Conservation (phyloP, 805 yeast species). For the Ogataea allantospora region DNA sequence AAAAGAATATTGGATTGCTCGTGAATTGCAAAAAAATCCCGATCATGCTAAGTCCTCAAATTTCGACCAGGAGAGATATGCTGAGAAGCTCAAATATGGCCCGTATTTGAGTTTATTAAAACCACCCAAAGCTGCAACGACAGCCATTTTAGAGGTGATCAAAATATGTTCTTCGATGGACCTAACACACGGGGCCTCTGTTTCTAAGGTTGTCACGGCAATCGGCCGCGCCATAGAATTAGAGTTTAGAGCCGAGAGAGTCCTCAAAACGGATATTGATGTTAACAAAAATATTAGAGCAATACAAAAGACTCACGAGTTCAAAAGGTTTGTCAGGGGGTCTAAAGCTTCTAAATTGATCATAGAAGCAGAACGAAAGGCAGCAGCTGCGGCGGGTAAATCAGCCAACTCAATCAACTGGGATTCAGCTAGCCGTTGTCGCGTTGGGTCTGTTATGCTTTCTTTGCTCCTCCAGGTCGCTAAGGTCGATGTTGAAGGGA, state of each 20-base stretch:
- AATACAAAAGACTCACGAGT: slow-evolving; percentile 45
- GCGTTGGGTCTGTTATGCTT: slow-evolving; percentile 77
- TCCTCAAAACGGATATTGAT: slow-evolving; percentile 56
- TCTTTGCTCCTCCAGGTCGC: slow-evolving; percentile 80
- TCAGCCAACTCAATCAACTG: slow-evolving; percentile 19
- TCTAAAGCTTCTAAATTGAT: slow-evolving; percentile 28
- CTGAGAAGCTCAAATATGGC: slow-evolving; percentile 57
- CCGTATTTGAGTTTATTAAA: slow-evolving; percentile 73
- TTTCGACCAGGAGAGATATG: slow-evolving; percentile 23
- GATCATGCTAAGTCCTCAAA: slow-evolving; percentile 16
- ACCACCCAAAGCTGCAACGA: slow-evolving; percentile 78
- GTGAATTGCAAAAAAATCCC: slow-evolving; percentile 30
- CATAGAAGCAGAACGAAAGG: slow-evolving; percentile 25
- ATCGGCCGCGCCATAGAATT: slow-evolving; percentile 84
- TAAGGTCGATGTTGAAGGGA: slow-evolving; percentile 72
- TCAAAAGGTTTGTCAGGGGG: slow-evolving; percentile 39
- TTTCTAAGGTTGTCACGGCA: slow-evolving; percentile 74
- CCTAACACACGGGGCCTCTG: slow-evolving; percentile 74
- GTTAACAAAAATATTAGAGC: slow-evolving; percentile 51
- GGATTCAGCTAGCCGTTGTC: slow-evolving; percentile 45
- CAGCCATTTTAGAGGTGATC: slow-evolving; percentile 79
- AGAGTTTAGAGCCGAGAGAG: slow-evolving; percentile 73
- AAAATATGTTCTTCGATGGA: slow-evolving; percentile 75
- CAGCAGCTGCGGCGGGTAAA: slow-evolving; percentile 22
- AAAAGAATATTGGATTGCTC: slow-evolving; percentile 47